Evolutionary conservation across 2,329 filamentous ascomycete species (phyloP).

Genomic region (Monosporascus sp.): DNA sequence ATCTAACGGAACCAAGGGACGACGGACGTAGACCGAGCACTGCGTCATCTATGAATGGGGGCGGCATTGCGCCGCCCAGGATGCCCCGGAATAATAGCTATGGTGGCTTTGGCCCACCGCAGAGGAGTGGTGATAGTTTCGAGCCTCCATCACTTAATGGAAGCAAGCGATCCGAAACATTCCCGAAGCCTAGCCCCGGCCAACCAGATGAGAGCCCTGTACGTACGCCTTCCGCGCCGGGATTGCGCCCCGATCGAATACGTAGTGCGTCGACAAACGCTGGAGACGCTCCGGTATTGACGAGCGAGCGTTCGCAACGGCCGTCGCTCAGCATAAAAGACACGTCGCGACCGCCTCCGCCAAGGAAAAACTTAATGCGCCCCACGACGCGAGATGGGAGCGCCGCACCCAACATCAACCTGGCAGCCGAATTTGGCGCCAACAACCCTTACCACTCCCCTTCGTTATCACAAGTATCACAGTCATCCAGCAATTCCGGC

Average conservation of each 20-base stretch:
- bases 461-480: conserved; percentile 59
- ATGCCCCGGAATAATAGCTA: conserved; percentile 48
- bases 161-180: conserved; percentile 46
- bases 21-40: conserved; percentile 25
- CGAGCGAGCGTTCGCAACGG: conserved; percentile 25
- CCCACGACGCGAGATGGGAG: conserved; percentile 34
- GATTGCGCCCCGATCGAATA: conserved; percentile 33
- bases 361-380: conserved; percentile 42
- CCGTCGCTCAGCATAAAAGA: conserved; percentile 41
- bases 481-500: conserved; percentile 58
- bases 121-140: conserved; percentile 30
- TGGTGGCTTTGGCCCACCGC: conserved; percentile 50
- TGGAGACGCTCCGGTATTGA: conserved; percentile 15
- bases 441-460: conserved; percentile 61
- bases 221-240: conserved; percentile 44
- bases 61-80: conserved; percentile 30
- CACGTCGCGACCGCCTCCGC: conserved; percentile 47
- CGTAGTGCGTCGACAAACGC: conserved; percentile 21
- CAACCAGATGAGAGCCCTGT: conserved; percentile 28
- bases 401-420: conserved; percentile 41
- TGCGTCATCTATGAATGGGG: conserved; percentile 25
- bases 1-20: conserved; percentile 13
- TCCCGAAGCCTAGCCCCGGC: conserved; percentile 34
- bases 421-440: conserved; percentile 54
- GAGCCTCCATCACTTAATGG: conserved; percentile 32